Conservation (phyloP, 139 green algal species). For the Bryopsis sp. region DNA sequence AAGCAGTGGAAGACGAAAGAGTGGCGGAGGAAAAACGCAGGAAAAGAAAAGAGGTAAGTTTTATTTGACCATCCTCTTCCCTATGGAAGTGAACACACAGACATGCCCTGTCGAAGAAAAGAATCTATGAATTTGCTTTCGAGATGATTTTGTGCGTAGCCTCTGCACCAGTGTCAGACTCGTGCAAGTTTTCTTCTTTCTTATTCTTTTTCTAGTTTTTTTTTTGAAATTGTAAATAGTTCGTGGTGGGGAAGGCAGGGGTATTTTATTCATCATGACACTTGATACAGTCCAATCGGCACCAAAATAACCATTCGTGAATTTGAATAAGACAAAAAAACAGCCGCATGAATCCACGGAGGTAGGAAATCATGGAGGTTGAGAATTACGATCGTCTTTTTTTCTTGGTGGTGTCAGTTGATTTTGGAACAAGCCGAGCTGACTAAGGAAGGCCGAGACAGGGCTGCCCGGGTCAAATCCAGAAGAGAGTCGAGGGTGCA, state of each 20-base stretch:
- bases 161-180: neutral
- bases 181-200: too few species aligned
- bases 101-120: neutral
- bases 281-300: neutral
- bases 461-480: neutral
- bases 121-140: neutral
- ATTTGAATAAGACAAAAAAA: neutral
- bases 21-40: neutral
- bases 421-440: slow-evolving; percentile 14
- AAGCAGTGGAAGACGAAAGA: neutral
- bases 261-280: neutral
- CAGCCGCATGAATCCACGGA: neutral
- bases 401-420: slow-evolving; percentile 1
- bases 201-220: neutral
- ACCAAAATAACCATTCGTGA: neutral
- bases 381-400: neutral
- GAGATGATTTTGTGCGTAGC: neutral
- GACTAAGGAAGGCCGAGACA: slow-evolving; percentile 13
- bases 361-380: neutral
- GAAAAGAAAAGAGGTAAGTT: neutral
- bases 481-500: neutral
- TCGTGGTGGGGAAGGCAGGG: neutral
- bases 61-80: neutral
- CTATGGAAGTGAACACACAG: too few species aligned
- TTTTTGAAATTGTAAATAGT: neutral